These are phyloP conservation scores for Pyrenopolyporus hunteri DNA, from an alignment of 495 filamentous ascomycete species.

Conservation along the genomic window DNA sequence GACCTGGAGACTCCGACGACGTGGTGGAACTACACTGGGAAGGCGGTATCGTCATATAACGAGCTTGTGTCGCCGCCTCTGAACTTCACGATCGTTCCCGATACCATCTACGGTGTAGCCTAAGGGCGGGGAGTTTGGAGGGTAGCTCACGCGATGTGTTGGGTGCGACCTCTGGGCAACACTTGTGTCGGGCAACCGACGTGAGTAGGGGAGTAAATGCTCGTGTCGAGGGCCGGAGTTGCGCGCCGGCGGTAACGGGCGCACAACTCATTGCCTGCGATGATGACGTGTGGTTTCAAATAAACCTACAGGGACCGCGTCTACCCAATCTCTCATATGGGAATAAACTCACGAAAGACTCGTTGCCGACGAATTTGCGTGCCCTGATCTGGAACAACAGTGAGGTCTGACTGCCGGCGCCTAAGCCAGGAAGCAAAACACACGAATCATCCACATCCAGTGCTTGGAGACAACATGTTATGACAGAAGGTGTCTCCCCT, in stretches of 20 bases:
- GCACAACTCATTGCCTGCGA: not conserved
- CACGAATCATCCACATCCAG: no score
- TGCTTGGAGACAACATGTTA: no score
- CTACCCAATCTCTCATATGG: not conserved
- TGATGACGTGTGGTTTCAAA: not conserved
- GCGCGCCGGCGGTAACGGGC: conserved; percentile 1
- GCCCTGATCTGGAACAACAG: no score
- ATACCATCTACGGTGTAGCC: conserved; percentile 39
- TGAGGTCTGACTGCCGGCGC: no score
- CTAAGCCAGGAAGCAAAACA: no score
- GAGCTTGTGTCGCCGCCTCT: conserved; percentile 25
- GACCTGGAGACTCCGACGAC: conserved; percentile 34
- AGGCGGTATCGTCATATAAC: conserved; percentile 40
- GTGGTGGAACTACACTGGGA: conserved; percentile 45
- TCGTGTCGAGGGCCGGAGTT: conserved; percentile 20
- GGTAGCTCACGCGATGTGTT: conserved; percentile 11
- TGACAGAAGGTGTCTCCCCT: no score
- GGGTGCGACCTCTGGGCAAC: conserved; percentile 11
- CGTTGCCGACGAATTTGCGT: not conserved
- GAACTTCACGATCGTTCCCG: conserved; percentile 42
- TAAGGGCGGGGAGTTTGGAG: conserved; percentile 20
- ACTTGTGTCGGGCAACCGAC: conserved; percentile 13
- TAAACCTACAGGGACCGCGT: not conserved
- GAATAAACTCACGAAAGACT: not conserved
- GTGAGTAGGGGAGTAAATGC: conserved; percentile 13